Percentiles rank a stretch among this genome's conserved stretches.
Evolutionary conservation across 768 basidiomycete species (phyloP).

Genomic region (Mycena maculata): DNA sequence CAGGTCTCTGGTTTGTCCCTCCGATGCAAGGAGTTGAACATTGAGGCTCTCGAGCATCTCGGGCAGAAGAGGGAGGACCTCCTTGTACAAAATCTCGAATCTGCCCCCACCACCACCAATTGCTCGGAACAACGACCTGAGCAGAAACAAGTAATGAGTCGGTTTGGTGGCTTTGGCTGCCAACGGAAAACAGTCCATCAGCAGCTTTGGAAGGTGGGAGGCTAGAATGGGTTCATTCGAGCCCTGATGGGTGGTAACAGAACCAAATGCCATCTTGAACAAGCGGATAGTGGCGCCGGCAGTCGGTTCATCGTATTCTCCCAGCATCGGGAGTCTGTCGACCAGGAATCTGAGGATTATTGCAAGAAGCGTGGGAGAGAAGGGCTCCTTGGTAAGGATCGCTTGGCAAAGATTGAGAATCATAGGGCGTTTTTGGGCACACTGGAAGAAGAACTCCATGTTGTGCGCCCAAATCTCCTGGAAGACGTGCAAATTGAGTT

Average conservation of each 20-base stretch:
- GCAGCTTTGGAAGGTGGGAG: conserved; percentile 88
- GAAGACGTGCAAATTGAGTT: conserved; percentile 92
- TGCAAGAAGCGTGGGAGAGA: conserved; percentile 84
- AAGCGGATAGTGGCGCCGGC: conserved; percentile 89
- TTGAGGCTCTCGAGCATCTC: conserved; percentile 97
- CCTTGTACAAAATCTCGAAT: conserved; percentile 95
- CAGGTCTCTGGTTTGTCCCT: conserved; percentile 87
- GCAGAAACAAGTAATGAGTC: conserved; percentile 91
- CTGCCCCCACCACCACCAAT: conserved; percentile 93
- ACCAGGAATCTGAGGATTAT: conserved; percentile 91
- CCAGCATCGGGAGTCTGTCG: conserved; percentile 82
- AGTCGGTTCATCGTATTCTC: conserved; percentile 84
- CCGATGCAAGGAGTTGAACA: conserved; percentile 86
- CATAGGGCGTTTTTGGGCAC: conserved; percentile 77
- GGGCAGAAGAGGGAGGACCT: conserved; percentile 94
- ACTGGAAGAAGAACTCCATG: conserved; percentile 90
- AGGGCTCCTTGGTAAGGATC: conserved; percentile 81
- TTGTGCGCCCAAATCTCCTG: conserved; percentile 96
- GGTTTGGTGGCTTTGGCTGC: conserved; percentile 93
- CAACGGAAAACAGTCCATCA: conserved; percentile 96
- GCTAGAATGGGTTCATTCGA: conserved; percentile 94
- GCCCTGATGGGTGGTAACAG: conserved; percentile 78
- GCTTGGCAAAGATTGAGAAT: conserved; percentile 88
- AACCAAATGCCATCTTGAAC: conserved; percentile 95
- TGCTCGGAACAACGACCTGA: conserved; percentile 92